Evolutionary conservation across 2,329 filamentous ascomycete genomes (phyloP).

Genomic region (Trichoderma gracile): DNA sequence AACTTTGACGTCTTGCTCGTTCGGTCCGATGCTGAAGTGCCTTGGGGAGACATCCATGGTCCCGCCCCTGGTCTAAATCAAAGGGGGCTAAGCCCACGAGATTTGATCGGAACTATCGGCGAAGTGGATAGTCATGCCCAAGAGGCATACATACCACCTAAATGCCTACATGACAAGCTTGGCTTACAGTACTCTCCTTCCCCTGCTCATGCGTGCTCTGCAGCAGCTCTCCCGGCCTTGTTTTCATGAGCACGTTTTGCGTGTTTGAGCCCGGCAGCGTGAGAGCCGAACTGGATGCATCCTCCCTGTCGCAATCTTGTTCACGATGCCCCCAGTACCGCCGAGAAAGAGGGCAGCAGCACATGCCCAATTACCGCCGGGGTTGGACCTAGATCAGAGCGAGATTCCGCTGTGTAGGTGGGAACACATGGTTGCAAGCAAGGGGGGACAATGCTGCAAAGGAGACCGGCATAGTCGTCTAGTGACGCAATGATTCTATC

Average conservation of each 20-base stretch:
- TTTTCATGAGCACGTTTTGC: slow-evolving; percentile 9
- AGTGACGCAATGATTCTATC: slow-evolving; percentile 9
- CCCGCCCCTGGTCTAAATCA: background rate
- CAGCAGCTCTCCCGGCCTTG: no score
- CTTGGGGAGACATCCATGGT: no score
- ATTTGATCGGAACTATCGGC: slow-evolving; percentile 24
- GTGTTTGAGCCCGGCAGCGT: background rate
- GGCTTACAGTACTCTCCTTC: no score
- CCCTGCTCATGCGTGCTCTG: no score
- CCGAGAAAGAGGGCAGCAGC: slow-evolving; percentile 19
- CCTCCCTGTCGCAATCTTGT: background rate
- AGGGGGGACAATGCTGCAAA: background rate
- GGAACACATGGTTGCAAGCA: background rate
- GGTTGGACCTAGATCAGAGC: slow-evolving; percentile 22
- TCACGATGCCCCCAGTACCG: slow-evolving; percentile 7
- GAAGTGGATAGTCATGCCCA: slow-evolving; percentile 13
- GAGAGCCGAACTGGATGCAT: no score
- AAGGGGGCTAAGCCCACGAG: background rate
- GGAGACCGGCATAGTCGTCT: background rate
- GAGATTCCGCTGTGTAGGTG: slow-evolving; percentile 16
- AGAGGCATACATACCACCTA: background rate
- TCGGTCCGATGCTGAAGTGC: slow-evolving; percentile 21
- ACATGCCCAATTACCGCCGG: slow-evolving; percentile 13
- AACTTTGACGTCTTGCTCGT: slow-evolving; percentile 16
- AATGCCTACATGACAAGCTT: background rate